These are phyloP conservation scores for Bryum argenteum DNA, from an alignment of 225 moss, liverwort and hornwort species.

Conservation along the genomic window DNA sequence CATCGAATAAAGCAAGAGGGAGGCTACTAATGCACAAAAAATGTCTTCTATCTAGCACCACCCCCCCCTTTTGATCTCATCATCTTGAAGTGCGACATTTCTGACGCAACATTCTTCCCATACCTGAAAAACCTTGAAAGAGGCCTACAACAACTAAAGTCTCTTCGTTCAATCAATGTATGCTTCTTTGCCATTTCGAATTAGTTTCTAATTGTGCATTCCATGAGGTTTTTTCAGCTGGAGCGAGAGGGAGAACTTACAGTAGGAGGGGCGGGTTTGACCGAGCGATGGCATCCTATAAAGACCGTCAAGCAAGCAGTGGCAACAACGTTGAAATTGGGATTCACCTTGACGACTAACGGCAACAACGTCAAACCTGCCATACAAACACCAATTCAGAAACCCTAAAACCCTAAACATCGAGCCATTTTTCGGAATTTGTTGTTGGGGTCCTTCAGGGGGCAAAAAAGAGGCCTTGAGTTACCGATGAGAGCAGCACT, in stretches of 20 bases:
- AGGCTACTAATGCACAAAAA: too few species aligned
- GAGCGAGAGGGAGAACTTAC: constrained; percentile 46
- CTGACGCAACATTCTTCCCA: too few species aligned
- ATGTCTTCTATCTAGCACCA: neutral
- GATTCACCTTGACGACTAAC: constrained; percentile 86
- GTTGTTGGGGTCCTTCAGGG: neutral
- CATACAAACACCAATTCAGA: constrained; percentile 21
- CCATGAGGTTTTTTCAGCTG: neutral
- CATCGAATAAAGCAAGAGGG: constrained; percentile 2
- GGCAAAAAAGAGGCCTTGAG: neutral
- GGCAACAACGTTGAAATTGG: constrained; percentile 96
- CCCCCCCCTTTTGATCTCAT: too few species aligned
- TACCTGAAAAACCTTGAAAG: too few species aligned
- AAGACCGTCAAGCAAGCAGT: constrained; percentile 97
- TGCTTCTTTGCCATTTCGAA: too few species aligned
- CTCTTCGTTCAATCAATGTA: too few species aligned
- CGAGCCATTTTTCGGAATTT: too few species aligned
- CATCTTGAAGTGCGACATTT: too few species aligned
- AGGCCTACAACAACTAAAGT: too few species aligned
- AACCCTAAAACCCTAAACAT: constrained; percentile 39
- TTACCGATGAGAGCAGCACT: constrained; percentile 66
- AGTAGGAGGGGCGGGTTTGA: constrained; percentile 92
- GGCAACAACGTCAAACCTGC: constrained; percentile 92
- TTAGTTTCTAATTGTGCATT: neutral
- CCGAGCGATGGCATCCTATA: constrained; percentile 95